Evolutionary conservation across 768 basidiomycete genomes (phyloP), one percentile per base, ranked within the genome.

Genomic region (Leucogyrophana mollusca): DNA sequence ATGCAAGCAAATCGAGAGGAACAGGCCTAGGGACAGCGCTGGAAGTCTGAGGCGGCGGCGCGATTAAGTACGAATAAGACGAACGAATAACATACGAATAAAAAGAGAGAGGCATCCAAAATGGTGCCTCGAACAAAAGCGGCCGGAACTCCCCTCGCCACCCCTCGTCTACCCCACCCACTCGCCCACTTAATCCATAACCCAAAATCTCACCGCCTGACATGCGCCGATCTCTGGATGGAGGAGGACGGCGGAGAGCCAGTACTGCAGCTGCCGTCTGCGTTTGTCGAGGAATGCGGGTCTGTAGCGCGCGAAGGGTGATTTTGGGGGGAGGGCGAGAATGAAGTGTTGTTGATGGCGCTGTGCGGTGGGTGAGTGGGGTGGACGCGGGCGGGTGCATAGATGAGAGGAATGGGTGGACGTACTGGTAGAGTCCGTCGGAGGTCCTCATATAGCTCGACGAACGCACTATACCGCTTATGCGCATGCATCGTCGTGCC

Each of bases 171-270:
- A n/a, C n/a, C n/a, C n/a, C n/a, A n/a, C n/a, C n/a, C n/a, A n/a
- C n/a, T n/a, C n/a, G n/a, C n/a, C n/a, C n/a, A n/a, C n/a, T n/a
- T 18, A 73, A 39, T 73, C 62, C 68, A 80, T 78, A 27, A 87
- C 76, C 86, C 86, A 88, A 34, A 67, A 57, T 47, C 79, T 64
- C 9, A 85, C 83, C 2, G 73, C 77, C 43, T 79, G 73, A 36
- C 74, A 78, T 0, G 77, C 79, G 2, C 86, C 86, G 6, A 87
- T 67, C 40, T 88, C 85, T 4, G 86, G 86, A 53, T 88, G 85
- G 1, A 88, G 66, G 0, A 88, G 57, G 2, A 87, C 73, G 0
- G 76, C 62, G 0, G 78, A 74, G 2, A 89, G 78, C 83, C 84
- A 89, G 46, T 78, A 76, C 58, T 87, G 78, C 3, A 87, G 69